These are phyloP conservation scores for Aspergillus vadensis DNA, from an alignment of 2,329 filamentous ascomycete genomes.

Conservation along the genomic window DNA sequence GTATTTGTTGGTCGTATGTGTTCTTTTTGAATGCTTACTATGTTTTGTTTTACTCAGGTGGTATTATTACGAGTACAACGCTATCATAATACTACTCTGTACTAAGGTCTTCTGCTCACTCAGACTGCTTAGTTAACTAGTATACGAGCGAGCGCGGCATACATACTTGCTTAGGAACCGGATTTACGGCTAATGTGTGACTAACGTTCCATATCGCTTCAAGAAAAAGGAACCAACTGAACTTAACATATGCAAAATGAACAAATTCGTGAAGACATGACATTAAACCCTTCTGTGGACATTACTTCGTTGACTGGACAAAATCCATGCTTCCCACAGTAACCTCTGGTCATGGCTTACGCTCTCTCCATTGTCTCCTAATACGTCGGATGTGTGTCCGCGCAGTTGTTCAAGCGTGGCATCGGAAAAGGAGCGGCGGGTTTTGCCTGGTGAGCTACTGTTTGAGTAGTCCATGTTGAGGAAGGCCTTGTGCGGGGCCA, in stretches of 20 bases:
- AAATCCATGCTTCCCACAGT: conserved; percentile 45
- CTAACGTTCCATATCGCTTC: background rate
- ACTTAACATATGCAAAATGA: background rate
- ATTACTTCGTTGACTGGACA: conserved; percentile 26
- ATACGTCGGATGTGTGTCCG: conserved; percentile 32
- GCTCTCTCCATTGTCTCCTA: conserved; percentile 40
- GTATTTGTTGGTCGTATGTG: no score
- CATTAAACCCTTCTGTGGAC: conserved; percentile 11
- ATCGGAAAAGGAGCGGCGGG: conserved; percentile 11
- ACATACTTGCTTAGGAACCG: no score
- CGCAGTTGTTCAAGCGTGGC: conserved; percentile 29
- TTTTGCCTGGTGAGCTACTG: conserved; percentile 8
- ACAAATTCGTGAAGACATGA: background rate
- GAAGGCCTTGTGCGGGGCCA: conserved; percentile 20
- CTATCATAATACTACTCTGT: no score
- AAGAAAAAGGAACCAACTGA: background rate
- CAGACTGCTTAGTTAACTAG: no score
- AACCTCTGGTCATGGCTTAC: conserved; percentile 36
- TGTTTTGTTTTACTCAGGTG: no score
- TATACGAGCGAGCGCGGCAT: no score
- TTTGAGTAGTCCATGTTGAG: conserved; percentile 16
- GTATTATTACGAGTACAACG: no score
- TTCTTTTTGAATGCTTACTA: no score
- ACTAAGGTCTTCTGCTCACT: no score
- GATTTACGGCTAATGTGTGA: background rate